Conservation (phyloP, 495 filamentous ascomycete species). For the Halenospora varia region DNA sequence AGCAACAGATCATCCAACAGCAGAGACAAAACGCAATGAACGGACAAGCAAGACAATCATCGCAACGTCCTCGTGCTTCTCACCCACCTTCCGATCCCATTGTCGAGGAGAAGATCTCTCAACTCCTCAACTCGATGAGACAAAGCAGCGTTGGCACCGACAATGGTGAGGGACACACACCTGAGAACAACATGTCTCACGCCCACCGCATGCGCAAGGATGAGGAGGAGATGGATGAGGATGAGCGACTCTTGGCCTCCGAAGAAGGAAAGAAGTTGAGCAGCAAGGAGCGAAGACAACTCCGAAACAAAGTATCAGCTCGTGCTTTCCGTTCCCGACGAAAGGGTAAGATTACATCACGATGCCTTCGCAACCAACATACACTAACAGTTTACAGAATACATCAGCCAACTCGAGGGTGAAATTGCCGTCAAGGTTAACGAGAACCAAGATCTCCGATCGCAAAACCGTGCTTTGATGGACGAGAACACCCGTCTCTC, state of each 20-base stretch:
- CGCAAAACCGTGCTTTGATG: slow-evolving; percentile 66
- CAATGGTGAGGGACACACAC: slow-evolving; percentile 43
- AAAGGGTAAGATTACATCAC: slow-evolving; percentile 67
- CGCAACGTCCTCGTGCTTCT: slow-evolving; percentile 39
- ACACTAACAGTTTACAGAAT: slow-evolving; percentile 67
- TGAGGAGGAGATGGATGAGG: slow-evolving; percentile 97
- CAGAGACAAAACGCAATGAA: slow-evolving; percentile 45
- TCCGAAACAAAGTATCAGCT: slow-evolving; percentile 97
- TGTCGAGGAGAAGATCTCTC: slow-evolving; percentile 81
- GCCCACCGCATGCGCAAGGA: slow-evolving; percentile 66
- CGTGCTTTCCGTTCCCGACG: slow-evolving; percentile 91
- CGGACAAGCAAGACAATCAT: slow-evolving; percentile 34
- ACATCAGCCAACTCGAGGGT: slow-evolving; percentile 86
- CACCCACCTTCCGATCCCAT: slow-evolving; percentile 56
- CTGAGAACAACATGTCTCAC: slow-evolving; percentile 48
- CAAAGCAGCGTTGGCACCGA: slow-evolving; percentile 52
- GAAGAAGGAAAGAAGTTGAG: slow-evolving; percentile 97
- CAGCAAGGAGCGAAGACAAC: slow-evolving; percentile 88
- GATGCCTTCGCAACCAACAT: not conserved
- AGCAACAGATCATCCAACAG: slow-evolving; percentile 56
- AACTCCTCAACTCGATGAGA: slow-evolving; percentile 79
- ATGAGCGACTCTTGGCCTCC: slow-evolving; percentile 86
- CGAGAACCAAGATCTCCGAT: slow-evolving; percentile 66
- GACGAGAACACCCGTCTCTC: slow-evolving; percentile 78
- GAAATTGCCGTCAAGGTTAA: slow-evolving; percentile 70